Base-by-base conservation (phyloP, 139 green algal species). In the Haematococcus sp. region DNA sequence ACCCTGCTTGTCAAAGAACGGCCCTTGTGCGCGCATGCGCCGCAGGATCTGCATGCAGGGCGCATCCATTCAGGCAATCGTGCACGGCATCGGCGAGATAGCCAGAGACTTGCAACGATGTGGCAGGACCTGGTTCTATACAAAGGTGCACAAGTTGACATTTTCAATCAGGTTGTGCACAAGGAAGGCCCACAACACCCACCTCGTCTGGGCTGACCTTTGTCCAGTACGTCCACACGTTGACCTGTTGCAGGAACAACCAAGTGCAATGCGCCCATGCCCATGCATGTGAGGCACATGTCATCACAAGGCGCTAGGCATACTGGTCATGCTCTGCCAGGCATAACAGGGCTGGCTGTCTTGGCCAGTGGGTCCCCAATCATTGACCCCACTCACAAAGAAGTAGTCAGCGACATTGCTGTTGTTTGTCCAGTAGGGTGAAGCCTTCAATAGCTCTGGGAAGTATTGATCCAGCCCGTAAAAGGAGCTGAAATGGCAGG, bases 351-450 rank as follows among this genome's bases (percentile, higher is more conserved):
- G n/a, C n/a, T n/a, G n/a, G n/a, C n/a, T n/a, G n/a, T n/a, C n/a
- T n/a, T n/a, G n/a, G n/a, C n/a, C n/a, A n/a, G n/a, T n/a, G n/a
- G n/a, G n/a, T n/a, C n/a, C n/a, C n/a, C n/a, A n/a, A n/a, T n/a
- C n/a, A n/a, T n/a, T n/a, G n/a, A n/a, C n/a, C n/a, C n/a, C 19
- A 34, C 66, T 61, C 34, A 73, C 66, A 60, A 51, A 73, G 66
- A 73, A 73, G 46, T 63, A 73, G 46, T 73, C 66, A 13, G 66
- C 66, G 3, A 61, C 66, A 13, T 73, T 61, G 44, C n/a, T 61
- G 40, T 73, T 73, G 43, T 73, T 73, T 23, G 66, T 73, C 66
- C 43, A 60, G 43, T 73, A 44, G 3, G 43, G 66, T 23, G n/a
- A 52, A 7, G 66, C 66, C 43, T 63, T 60, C 20, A 73, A 44